Base-by-base conservation (phyloP, 208 protist species). In the Willaertia magna region DNA sequence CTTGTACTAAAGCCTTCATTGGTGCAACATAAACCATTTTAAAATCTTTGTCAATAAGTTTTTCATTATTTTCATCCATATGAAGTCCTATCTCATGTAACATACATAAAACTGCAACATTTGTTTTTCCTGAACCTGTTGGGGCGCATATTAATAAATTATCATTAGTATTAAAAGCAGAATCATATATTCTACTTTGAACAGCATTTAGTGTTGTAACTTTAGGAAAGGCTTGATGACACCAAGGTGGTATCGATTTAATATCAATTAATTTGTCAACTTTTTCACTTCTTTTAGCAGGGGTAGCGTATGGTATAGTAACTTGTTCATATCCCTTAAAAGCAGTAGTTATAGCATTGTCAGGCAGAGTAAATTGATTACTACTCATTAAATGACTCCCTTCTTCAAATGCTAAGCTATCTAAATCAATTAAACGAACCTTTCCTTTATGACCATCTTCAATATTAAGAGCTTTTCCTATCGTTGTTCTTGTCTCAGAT, bases 21-120 rank as follows among this genome's bases (percentile, higher is more conserved):
- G 99, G 99, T 0, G 99, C 98, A 39, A 99, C 93, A 90, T 99
- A 99, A 14, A 99, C 96, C 89, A 99, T 97, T 90, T 99, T 99
- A 76, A 99, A 93, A 84, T 92, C 86, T 26, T 52, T 48, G 22
- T 89, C 87, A 26, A 51, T 40, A 39, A 67, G 47, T 46, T n/a
- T 22, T 12, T 59, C 49, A 48, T 43, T 16, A 39, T 30, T n/a
- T 74, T 87, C 52, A 74, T 89, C n/a, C 1, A 89, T 46, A 67
- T 95, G 86, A 59, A 87, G 48, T 18, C 93, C 90, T 30, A 99
- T 88, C 78, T 96, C 94, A 34, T 96, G 95, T 11, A 99, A 92
- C 85, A 99, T 98, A 18, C 93, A 89, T 83, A 99, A 94, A 92
- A 99, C 95, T n/a, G 99, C 99, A 34, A 99, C 96, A 91, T 99